Percentiles rank a stretch among this genome's conserved stretches.
These are phyloP conservation scores for Aspergillus fumigatus DNA, from an alignment of 2,329 filamentous ascomycete genomes.

Conservation along the genomic window DNA sequence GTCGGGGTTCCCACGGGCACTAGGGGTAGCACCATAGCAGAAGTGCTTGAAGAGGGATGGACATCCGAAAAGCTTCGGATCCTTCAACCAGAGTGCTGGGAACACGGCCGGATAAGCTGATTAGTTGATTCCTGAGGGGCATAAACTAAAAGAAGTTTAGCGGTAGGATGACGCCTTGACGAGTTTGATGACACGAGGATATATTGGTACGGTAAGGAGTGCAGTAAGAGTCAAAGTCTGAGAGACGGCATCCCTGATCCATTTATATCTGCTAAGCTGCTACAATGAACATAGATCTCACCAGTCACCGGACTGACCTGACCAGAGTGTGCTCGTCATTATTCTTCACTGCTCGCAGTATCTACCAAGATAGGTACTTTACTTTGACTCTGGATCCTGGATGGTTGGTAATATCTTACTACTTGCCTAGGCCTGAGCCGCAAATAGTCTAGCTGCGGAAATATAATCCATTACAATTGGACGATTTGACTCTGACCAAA, in stretches of 20 bases:
- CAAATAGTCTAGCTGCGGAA: neutral
- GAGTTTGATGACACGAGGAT: too few relatives aligned
- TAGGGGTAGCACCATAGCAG: conserved; percentile 1
- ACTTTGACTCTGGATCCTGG: neutral
- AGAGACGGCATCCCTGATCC: too few relatives aligned
- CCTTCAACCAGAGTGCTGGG: conserved; percentile 19
- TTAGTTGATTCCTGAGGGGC: neutral
- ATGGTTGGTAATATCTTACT: too few relatives aligned
- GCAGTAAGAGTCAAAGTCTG: too few relatives aligned
- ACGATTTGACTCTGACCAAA: conserved; percentile 5
- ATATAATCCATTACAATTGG: neutral
- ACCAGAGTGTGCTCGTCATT: neutral
- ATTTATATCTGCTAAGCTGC: too few relatives aligned
- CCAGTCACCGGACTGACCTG: too few relatives aligned
- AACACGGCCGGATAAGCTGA: conserved; percentile 4
- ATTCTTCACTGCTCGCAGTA: neutral
- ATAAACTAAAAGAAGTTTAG: too few relatives aligned
- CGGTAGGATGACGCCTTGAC: too few relatives aligned
- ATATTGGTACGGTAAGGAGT: too few relatives aligned
- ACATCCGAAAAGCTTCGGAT: conserved; percentile 14
- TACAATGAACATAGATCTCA: too few relatives aligned
- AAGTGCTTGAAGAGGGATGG: conserved; percentile 7
- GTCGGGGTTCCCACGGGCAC: conserved; percentile 9
- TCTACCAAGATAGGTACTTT: neutral
- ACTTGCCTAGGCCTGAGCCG: neutral